Evolutionary conservation across 179 eudicot genomes (phyloP).

Genomic region (Beta macrorhiza): DNA sequence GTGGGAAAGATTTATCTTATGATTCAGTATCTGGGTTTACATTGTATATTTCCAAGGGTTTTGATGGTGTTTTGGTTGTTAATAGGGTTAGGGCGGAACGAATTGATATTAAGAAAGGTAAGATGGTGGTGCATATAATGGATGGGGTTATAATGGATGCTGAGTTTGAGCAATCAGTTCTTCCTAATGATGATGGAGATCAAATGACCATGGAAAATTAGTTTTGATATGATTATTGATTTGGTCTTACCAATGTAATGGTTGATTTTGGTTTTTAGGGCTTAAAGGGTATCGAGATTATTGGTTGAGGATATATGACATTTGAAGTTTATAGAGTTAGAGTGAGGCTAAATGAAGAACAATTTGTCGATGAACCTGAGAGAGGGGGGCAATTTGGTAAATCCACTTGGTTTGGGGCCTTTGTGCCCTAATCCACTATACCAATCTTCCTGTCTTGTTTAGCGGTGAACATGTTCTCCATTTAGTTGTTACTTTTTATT

Average conservation of each 20-base stretch:
- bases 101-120: conserved; percentile 49
- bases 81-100: conserved; percentile 35
- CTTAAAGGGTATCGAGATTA: not conserved
- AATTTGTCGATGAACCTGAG: too few species aligned
- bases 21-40: conserved; percentile 44
- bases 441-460: too few species aligned
- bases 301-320: not conserved
- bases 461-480: too few species aligned
- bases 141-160: conserved; percentile 91
- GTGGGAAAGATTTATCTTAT: conserved; percentile 29
- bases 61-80: conserved; percentile 40
- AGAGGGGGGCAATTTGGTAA: too few species aligned
- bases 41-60: conserved; percentile 25
- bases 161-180: conserved; percentile 66
- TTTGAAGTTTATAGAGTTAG: not conserved
- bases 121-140: conserved; percentile 68
- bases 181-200: conserved; percentile 36
- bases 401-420: too few species aligned
- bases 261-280: not conserved
- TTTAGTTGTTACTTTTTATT: not conserved
- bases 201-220: conserved; percentile 6
- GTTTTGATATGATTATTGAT: not conserved
- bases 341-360: too few species aligned
- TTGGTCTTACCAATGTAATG: not conserved
- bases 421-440: too few species aligned